A percentile compares a stretch with the other conserved stretches of the same genome.
phyloP scores from a whole-genome alignment of 169 alveolate species.

The Cryptosporidium sp. region DNA sequence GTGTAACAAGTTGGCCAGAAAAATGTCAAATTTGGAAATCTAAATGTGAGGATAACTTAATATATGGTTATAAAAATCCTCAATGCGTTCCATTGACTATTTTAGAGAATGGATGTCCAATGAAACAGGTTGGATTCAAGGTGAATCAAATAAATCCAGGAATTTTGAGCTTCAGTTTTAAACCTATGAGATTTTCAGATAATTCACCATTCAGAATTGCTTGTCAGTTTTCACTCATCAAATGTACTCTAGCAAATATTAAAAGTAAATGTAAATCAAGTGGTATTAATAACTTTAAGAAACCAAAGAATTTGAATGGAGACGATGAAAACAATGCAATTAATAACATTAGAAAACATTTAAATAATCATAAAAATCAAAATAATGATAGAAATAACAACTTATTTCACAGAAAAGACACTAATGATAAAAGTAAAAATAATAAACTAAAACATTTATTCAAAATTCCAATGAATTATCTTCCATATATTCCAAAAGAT shows the following conservation, averaged over 20 bases:
- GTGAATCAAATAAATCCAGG: slow-evolving; percentile 62
- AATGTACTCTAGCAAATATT: slow-evolving; percentile 54
- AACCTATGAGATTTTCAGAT: slow-evolving; percentile 65
- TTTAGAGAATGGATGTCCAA: slow-evolving; percentile 69
- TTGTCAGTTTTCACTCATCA: slow-evolving; percentile 50
- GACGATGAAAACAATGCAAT: slow-evolving; percentile 4
- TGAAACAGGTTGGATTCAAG: slow-evolving; percentile 62
- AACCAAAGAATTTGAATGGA: not conserved
- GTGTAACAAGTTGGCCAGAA: slow-evolving; percentile 75
- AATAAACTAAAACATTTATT: not conserved
- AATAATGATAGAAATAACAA: not conserved
- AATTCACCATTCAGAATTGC: slow-evolving; percentile 67
- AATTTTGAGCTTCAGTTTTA: slow-evolving; percentile 53
- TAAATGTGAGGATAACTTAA: slow-evolving; percentile 65
- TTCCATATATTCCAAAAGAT: slow-evolving; percentile 32
- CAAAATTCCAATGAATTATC: slow-evolving; percentile 28
- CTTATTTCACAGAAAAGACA: not conserved
- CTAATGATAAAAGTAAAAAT: not conserved
- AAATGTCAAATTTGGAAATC: slow-evolving; percentile 72
- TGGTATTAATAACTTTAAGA: not conserved
- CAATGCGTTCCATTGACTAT: slow-evolving; percentile 41
- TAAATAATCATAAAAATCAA: not conserved
- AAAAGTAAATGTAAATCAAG: slow-evolving; percentile 1
- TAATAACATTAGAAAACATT: slow-evolving; percentile 1
- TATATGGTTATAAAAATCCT: slow-evolving; percentile 58